A percentile compares a stretch with the other conserved stretches of the same genome.
phyloP scores from a whole-genome alignment of 805 yeast genomes.

The Zygotorulaspora danielsina region DNA sequence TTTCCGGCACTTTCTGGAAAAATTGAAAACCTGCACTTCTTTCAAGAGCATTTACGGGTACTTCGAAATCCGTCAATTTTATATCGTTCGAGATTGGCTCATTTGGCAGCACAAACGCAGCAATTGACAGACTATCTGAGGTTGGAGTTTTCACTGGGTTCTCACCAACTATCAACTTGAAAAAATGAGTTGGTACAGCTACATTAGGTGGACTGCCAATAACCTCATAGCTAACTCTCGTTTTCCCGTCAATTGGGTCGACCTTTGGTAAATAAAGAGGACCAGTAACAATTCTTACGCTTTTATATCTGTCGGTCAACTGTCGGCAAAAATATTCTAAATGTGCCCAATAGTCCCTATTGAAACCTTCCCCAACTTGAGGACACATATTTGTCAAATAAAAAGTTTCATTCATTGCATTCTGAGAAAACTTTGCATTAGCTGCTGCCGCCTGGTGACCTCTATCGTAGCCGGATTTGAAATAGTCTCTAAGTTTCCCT shows the following conservation, averaged over 20 bases:
- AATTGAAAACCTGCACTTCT: conserved; percentile 81
- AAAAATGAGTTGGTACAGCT: conserved; percentile 97
- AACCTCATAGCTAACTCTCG: conserved; percentile 79
- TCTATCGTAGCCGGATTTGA: conserved; percentile 92
- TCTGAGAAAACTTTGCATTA: conserved; percentile 84
- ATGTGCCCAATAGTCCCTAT: conserved; percentile 97
- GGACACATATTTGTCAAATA: conserved; percentile 88
- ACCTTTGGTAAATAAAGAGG: conserved; percentile 83
- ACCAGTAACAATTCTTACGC: conserved; percentile 87
- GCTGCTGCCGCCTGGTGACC: conserved; percentile 99
- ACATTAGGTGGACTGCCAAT: conserved; percentile 95
- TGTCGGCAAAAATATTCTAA: conserved; percentile 84
- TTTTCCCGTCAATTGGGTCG: conserved; percentile 74
- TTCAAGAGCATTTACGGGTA: conserved; percentile 87
- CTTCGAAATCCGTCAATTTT: conserved; percentile 72
- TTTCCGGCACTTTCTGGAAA: conserved; percentile 59
- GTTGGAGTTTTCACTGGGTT: conserved; percentile 39
- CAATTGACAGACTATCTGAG: conserved; percentile 55
- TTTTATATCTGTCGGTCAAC: conserved; percentile 62
- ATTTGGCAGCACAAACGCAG: conserved; percentile 92
- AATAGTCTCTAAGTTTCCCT: conserved; percentile 75
- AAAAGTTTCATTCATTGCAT: conserved; percentile 94
- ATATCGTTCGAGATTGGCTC: conserved; percentile 66
- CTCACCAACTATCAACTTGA: conserved; percentile 86
- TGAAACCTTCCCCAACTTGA: conserved; percentile 96